Conservation (phyloP, 805 yeast species). For the Nakazawaea wickerhamii region DNA sequence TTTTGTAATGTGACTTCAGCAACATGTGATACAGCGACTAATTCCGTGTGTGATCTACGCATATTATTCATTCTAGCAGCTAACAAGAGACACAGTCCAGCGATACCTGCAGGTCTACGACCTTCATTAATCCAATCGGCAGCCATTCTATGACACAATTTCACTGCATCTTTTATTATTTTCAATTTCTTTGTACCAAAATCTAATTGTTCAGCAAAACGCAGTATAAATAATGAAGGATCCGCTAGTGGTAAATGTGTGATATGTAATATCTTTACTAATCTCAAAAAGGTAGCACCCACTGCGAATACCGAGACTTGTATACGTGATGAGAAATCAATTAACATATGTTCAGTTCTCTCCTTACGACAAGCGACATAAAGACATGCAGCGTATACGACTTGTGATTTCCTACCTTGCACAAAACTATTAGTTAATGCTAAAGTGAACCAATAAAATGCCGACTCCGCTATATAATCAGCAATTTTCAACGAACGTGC, state of each 20-base stretch:
- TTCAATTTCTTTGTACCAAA: constrained; percentile 69
- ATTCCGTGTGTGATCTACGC: constrained; percentile 86
- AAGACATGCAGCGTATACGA: constrained; percentile 91
- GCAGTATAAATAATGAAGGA: constrained; percentile 89
- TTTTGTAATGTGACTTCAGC: constrained; percentile 92
- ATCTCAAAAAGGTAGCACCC: constrained; percentile 91
- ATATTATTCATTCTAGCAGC: constrained; percentile 97
- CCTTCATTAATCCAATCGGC: constrained; percentile 97
- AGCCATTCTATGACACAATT: constrained; percentile 85
- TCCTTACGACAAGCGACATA: constrained; percentile 92
- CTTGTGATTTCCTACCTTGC: constrained; percentile 94
- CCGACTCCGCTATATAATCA: constrained; percentile 80
- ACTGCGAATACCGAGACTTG: constrained; percentile 90
- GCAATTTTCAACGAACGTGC: constrained; percentile 78
- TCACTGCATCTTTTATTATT: constrained; percentile 83
- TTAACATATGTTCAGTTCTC: constrained; percentile 89
- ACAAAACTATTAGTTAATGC: constrained; percentile 88
- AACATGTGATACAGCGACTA: constrained; percentile 91
- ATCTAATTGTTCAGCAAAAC: constrained; percentile 83
- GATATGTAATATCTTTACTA: constrained; percentile 83
- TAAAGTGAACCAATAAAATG: constrained; percentile 81
- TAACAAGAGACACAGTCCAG: constrained; percentile 89
- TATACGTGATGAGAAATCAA: constrained; percentile 86
- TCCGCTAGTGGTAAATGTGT: constrained; percentile 81
- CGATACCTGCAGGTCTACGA: constrained; percentile 96